Evolutionary conservation across 129 eudicot species (phyloP), one percentile per base, ranked within the genome.

Genomic region (Chrysanthemum makinoi): DNA sequence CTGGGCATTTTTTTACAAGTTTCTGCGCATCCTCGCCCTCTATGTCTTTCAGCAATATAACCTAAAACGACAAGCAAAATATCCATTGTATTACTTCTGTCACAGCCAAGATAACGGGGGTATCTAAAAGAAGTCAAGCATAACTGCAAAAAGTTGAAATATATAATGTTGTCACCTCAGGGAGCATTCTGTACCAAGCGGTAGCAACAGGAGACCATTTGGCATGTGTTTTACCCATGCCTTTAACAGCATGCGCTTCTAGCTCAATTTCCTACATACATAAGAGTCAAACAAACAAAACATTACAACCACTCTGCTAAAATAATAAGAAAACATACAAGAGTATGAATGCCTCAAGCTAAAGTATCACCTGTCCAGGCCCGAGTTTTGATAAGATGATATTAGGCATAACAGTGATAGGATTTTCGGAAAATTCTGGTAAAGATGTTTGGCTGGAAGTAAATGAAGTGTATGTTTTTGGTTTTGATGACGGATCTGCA

Each of bases 201-300:
- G 98, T 93, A 58, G 96, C 98, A 53, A 93, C 96, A 19, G 95
- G 98, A 47, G 98, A 93, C 95, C 96, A 93, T 80, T 93, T 87
- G 50, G 96, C 98, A 87, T 93, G 98, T 46, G 95, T 90, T 83
- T 87, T 89, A 54, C 96, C 98, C 77, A 83, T 16, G 44, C 98
- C 98, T 82, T 93, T 87, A 63, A 87, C 86, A 62, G 96, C 96
- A 77, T 89, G 98, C 13, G 95, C 98, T 86, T 93, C 98, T 72
- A 93, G 77, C 80, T 93, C 96, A 63, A 93, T 89, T 86, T 89
- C 98, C 98, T 93, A 71, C 77, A 68, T 19, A 61, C 47, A 28
- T 11, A 63, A 63, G 11, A 69, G 8, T 6, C 12, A 49, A 17
- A 3, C 55, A 43, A 15, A 59, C 50, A 15, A 75, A 28, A 39